Evolutionary conservation across 2,329 filamentous ascomycete species (phyloP).

Genomic region (Fusarium subtropicale): DNA sequence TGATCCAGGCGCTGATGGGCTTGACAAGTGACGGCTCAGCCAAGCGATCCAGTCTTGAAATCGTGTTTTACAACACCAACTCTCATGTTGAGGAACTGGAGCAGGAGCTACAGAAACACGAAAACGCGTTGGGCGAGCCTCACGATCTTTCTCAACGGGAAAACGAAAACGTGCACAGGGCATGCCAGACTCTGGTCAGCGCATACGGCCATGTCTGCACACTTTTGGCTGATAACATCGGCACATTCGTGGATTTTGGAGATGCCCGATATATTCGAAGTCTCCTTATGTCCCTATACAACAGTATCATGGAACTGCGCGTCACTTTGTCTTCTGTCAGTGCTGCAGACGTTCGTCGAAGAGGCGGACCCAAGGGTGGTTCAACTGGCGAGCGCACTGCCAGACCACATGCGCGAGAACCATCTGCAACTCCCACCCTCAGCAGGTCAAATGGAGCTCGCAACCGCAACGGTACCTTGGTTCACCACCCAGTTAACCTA

Average conservation of each 20-base stretch:
- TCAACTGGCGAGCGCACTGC: conserved; percentile 59
- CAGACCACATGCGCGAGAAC: conserved; percentile 63
- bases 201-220: conserved; percentile 75
- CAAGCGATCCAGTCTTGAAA: conserved; percentile 72
- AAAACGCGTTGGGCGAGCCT: conserved; percentile 59
- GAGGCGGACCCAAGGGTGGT: conserved; percentile 26
- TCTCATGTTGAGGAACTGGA: conserved; percentile 74
- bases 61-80: conserved; percentile 75
- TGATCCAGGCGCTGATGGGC: conserved; percentile 73
- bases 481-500: conserved; percentile 65
- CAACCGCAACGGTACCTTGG: conserved; percentile 53
- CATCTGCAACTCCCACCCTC: conserved; percentile 64
- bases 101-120: conserved; percentile 72
- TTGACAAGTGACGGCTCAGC: conserved; percentile 70
- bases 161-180: conserved; percentile 72
- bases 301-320: conserved; percentile 75
- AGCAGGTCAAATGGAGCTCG: conserved; percentile 57
- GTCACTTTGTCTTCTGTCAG: conserved; percentile 60
- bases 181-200: conserved; percentile 71
- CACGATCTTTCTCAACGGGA: conserved; percentile 64
- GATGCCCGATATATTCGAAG: conserved; percentile 75
- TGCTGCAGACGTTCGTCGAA: conserved; percentile 42
- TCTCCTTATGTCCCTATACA: conserved; percentile 71
- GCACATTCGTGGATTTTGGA: conserved; percentile 72
- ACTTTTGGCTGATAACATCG: conserved; percentile 69